Conservation (phyloP, 768 basidiomycete genomes). For the Mrakia hoshinonis region DNA sequence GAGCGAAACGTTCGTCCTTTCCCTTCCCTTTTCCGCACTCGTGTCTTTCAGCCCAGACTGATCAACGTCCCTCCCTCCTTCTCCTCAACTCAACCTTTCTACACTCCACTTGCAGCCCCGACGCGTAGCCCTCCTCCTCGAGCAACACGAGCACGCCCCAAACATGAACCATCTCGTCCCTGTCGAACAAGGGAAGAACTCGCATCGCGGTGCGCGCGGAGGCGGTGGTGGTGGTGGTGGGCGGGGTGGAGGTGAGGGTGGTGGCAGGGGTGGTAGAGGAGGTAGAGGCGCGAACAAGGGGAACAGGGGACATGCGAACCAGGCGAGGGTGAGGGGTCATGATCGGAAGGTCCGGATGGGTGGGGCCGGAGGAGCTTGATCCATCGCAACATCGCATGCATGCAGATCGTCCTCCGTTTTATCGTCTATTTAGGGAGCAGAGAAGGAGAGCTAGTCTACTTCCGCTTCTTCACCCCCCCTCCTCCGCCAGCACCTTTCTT, state of each 20-base stretch:
- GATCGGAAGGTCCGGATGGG: constrained; percentile 77
- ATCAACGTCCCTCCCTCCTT: neutral
- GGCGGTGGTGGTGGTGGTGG: constrained; percentile 35
- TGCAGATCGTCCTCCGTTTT: no score
- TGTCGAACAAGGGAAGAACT: constrained; percentile 36
- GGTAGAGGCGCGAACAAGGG: constrained; percentile 68
- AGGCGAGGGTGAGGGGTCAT: constrained; percentile 69
- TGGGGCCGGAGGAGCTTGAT: constrained; percentile 42
- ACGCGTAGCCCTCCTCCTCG: constrained; percentile 53
- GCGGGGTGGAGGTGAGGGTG: constrained; percentile 36
- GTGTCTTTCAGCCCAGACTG: neutral
- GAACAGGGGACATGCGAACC: constrained; percentile 64
- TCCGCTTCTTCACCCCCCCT: no score
- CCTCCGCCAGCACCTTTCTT: no score
- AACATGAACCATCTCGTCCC: constrained; percentile 44
- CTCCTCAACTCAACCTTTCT: neutral
- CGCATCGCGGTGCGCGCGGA: constrained; percentile 43
- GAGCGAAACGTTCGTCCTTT: constrained; percentile 64
- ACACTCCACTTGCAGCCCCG: neutral
- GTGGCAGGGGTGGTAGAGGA: constrained; percentile 37
- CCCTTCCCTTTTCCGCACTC: neutral
- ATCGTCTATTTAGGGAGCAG: no score
- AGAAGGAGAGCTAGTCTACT: no score
- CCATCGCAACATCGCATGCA: no score
- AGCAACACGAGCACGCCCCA: constrained; percentile 68